phyloP scores from a whole-genome alignment of 2,329 filamentous ascomycete genomes.

The Orbilia brochopaga region DNA sequence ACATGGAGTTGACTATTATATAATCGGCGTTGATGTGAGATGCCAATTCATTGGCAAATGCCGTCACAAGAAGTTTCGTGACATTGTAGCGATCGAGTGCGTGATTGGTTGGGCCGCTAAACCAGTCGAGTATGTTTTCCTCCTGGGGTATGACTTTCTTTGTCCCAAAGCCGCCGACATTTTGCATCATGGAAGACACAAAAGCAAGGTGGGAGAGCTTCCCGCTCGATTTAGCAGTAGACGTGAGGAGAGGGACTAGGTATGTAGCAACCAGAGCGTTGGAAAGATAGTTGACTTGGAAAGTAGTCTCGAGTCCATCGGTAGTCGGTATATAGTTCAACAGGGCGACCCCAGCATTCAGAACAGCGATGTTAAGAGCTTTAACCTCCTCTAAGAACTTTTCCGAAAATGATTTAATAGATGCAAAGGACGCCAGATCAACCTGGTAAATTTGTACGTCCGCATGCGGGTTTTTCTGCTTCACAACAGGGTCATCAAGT shows the following conservation, averaged over 20 bases:
- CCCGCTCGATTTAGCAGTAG: slow-evolving; percentile 56
- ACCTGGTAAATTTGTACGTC: slow-evolving; percentile 52
- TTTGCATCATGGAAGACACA: slow-evolving; percentile 58
- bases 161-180: slow-evolving; percentile 51
- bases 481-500: neutral
- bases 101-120: slow-evolving; percentile 38
- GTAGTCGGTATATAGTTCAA: slow-evolving; percentile 33
- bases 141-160: slow-evolving; percentile 8
- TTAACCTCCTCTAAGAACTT: slow-evolving; percentile 49
- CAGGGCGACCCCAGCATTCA: slow-evolving; percentile 53
- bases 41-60: slow-evolving; percentile 54
- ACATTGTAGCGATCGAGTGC: slow-evolving; percentile 30
- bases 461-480: slow-evolving; percentile 27
- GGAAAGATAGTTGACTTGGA: slow-evolving; percentile 67
- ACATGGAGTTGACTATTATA: slow-evolving; percentile 55
- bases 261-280: slow-evolving; percentile 64
- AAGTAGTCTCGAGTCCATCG: slow-evolving; percentile 62
- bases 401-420: slow-evolving; percentile 52
- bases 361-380: slow-evolving; percentile 54
- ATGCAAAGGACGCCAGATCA: slow-evolving; percentile 51
- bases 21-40: slow-evolving; percentile 50
- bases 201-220: slow-evolving; percentile 58
- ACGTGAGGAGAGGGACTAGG: slow-evolving; percentile 60
- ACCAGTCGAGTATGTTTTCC: slow-evolving; percentile 36
- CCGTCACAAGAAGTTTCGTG: slow-evolving; percentile 52